These are phyloP conservation scores for Lactifluus piperatus DNA, from an alignment of 768 basidiomycete genomes.

Conservation along the genomic window DNA sequence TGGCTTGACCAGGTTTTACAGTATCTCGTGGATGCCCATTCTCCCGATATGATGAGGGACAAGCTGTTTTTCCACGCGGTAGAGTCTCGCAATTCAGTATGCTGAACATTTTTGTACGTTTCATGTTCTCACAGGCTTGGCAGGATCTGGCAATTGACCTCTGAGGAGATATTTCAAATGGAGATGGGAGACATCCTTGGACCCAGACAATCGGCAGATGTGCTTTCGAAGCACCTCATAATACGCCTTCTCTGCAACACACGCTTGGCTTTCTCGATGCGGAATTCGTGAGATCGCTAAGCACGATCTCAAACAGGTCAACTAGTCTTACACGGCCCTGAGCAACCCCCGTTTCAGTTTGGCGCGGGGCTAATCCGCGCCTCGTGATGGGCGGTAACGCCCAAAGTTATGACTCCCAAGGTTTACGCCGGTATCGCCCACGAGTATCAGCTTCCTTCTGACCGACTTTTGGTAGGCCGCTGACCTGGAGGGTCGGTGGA, in stretches of 20 bases:
- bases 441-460: background rate
- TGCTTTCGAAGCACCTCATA: slow-evolving; percentile 72
- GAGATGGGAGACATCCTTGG: slow-evolving; percentile 72
- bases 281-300: slow-evolving; percentile 46
- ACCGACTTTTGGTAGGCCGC: slow-evolving; percentile 38
- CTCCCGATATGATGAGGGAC: slow-evolving; percentile 50
- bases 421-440: background rate
- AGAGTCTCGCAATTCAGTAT: slow-evolving; percentile 52
- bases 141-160: slow-evolving; percentile 64
- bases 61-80: slow-evolving; percentile 51
- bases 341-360: slow-evolving; percentile 10
- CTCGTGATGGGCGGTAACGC: slow-evolving; percentile 8
- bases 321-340: slow-evolving; percentile 10
- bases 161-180: slow-evolving; percentile 56
- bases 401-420: background rate
- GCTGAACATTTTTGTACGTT: slow-evolving; percentile 21
- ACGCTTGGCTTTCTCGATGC: slow-evolving; percentile 57
- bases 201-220: slow-evolving; percentile 54
- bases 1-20: slow-evolving; percentile 53
- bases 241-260: slow-evolving; percentile 65
- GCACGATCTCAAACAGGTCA: slow-evolving; percentile 59
- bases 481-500: slow-evolving; percentile 62
- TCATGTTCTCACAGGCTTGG: slow-evolving; percentile 6
- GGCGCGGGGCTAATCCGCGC: slow-evolving; percentile 12
- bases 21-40: slow-evolving; percentile 49